Base-by-base conservation (phyloP, 106 monocot genomes). In the Acanthochlamys bracteata region DNA sequence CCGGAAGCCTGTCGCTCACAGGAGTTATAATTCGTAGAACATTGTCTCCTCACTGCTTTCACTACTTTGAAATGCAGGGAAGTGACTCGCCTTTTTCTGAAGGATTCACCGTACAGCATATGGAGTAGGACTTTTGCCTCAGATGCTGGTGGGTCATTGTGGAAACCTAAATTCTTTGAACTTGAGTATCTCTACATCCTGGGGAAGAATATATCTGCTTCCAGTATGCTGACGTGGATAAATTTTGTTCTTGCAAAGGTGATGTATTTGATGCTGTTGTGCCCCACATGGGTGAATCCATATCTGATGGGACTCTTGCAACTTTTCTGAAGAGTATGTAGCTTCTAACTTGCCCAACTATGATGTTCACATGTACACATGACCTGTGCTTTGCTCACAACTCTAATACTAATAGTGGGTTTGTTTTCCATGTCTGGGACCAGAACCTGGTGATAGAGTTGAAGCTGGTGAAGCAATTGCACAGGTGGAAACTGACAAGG, bases 401-500 rank as follows among this genome's bases (percentile, higher is more conserved):
- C 17, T 49, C 10, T 49, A 14, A 17, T 2, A 4, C 49, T 49
- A 49, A 33, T 33, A 33, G 33, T 33, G 33, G 1, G 33, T 33
- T 10, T 17, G 49, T 49, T 12, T 49, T 49, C 17, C 9, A 23
- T 60, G 8, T 65, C 19, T 39, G 13, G 6, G 62, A 73, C 82
- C 80, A 96, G 90, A 96, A 66, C 95, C 95, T 69, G 90, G 90
- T 54, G 95, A 96, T 57, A 71, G 71, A n/a, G 95, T 96, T 69
- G 76, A 69, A 57, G 53, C 71, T 58, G 94, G 89, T 75, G 90
- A 95, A 67, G 75, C 86, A 19, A 95, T 95, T 76, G 94, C 94
- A 15, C 94, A 95, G 64, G 66, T 96, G 71, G 95, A 96, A 80
- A 96, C 95, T 13, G 95, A 96, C 58, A 96, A 96, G 95, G 95